Conservation (phyloP, 2,329 filamentous ascomycete genomes). For the Zalaria obscura region DNA sequence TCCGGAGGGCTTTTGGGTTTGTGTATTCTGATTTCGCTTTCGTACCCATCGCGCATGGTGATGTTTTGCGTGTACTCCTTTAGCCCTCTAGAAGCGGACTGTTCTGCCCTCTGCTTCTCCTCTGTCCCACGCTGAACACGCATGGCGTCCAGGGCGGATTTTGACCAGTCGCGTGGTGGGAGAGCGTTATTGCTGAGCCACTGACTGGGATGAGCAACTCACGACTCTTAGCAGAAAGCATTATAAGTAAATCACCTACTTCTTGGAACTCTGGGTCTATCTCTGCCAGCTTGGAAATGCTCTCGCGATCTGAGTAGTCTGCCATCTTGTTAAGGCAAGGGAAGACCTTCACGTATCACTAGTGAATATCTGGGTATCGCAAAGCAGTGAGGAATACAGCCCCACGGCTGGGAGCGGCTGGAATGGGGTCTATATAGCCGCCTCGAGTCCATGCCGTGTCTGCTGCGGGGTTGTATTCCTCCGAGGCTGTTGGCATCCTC, state of each 20-base stretch:
- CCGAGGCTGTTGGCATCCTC: too few species aligned
- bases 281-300: constrained; percentile 5
- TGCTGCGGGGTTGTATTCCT: too few species aligned
- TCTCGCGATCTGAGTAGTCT: constrained; percentile 1
- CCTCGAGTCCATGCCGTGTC: too few species aligned
- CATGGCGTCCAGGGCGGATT: constrained; percentile 1
- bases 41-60: constrained; percentile 17
- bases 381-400: too few species aligned
- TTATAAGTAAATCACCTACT: not conserved
- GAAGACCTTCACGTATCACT: too few species aligned
- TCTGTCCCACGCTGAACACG: constrained; percentile 3
- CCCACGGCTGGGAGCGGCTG: too few species aligned
- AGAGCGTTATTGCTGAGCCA: constrained; percentile 3
- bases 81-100: constrained; percentile 3
- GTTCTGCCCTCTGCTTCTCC: constrained; percentile 2
- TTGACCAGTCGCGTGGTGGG: constrained; percentile 4
- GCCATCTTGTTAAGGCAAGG: not conserved
- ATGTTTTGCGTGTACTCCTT: constrained; percentile 12
- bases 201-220: not conserved
- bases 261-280: constrained; percentile 6
- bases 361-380: too few species aligned
- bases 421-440: too few species aligned
- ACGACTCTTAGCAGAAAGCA: not conserved
- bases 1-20: constrained; percentile 8
- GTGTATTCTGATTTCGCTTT: constrained; percentile 20